Evolutionary conservation across 2,329 filamentous ascomycete genomes (phyloP).

Genomic region (Colletotrichum brevisporum): DNA sequence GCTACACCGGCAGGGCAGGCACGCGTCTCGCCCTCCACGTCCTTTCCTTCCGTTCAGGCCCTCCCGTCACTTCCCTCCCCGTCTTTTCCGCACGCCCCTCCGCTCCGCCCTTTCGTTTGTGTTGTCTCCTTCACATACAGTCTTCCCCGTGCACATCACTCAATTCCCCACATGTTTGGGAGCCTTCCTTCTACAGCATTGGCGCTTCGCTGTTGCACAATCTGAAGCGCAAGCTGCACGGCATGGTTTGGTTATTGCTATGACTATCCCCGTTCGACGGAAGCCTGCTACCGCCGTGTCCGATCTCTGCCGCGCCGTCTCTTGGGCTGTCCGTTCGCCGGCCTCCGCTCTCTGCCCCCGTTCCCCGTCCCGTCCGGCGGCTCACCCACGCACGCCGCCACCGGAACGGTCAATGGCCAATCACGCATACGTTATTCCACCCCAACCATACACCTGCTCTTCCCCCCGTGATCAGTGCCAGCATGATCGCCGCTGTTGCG

Average conservation of each 20-base stretch:
- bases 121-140: conserved; percentile 16
- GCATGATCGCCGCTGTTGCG: conserved; percentile 1
- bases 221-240: conserved; percentile 27
- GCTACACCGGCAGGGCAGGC: background rate
- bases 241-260: conserved; percentile 35
- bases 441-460: background rate
- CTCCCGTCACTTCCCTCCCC: conserved; percentile 27
- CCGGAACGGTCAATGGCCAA: background rate
- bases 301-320: conserved; percentile 29
- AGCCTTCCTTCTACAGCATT: conserved; percentile 12
- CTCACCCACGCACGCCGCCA: too few species aligned
- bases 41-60: conserved; percentile 30
- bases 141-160: background rate
- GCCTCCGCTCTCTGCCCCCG: conserved; percentile 2
- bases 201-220: background rate
- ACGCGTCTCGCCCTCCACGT: conserved; percentile 8
- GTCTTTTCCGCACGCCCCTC: background rate
- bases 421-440: background rate
- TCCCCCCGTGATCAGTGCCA: background rate
- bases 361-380: background rate
- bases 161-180: background rate
- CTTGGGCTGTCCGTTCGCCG: conserved; percentile 28
- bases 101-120: conserved; percentile 21
- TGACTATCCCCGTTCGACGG: conserved; percentile 42
- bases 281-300: conserved; percentile 43